These are phyloP conservation scores for Lolium perenne DNA, from an alignment of 176 grass and related monocot genomes.

Conservation along the genomic window DNA sequence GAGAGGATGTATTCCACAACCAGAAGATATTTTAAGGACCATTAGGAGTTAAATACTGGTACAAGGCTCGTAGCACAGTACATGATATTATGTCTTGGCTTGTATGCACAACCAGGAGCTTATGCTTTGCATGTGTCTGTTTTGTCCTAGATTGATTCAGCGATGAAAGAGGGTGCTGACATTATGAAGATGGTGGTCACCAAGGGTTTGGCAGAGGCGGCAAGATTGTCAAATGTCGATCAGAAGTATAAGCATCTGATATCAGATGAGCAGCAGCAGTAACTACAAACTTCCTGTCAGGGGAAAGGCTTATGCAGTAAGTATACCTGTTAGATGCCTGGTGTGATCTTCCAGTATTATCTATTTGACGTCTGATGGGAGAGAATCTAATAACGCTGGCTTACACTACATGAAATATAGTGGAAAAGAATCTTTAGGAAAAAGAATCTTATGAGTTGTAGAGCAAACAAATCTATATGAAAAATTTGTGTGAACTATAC, in stretches of 20 bases:
- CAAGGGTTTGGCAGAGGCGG: slow-evolving; percentile 64
- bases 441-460: neutral
- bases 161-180: slow-evolving; percentile 68
- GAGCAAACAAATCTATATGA: neutral
- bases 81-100: neutral
- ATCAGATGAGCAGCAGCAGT: slow-evolving; percentile 53
- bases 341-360: neutral
- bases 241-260: slow-evolving; percentile 92
- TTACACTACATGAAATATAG: neutral
- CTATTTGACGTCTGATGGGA: neutral
- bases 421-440: neutral
- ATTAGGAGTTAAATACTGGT: neutral
- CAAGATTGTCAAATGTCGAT: slow-evolving; percentile 60
- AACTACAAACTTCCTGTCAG: neutral
- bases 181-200: slow-evolving; percentile 73
- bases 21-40: neutral
- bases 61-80: neutral
- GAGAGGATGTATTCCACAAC: neutral
- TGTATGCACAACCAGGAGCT: slow-evolving; percentile 5
- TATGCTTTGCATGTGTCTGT: slow-evolving; percentile 39
- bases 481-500: neutral
- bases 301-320: neutral
- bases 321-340: neutral
- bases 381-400: neutral
- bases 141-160: slow-evolving; percentile 73